These are phyloP conservation scores for Termitomyces sp. DNA, from an alignment of 768 basidiomycete genomes.

Conservation along the genomic window DNA sequence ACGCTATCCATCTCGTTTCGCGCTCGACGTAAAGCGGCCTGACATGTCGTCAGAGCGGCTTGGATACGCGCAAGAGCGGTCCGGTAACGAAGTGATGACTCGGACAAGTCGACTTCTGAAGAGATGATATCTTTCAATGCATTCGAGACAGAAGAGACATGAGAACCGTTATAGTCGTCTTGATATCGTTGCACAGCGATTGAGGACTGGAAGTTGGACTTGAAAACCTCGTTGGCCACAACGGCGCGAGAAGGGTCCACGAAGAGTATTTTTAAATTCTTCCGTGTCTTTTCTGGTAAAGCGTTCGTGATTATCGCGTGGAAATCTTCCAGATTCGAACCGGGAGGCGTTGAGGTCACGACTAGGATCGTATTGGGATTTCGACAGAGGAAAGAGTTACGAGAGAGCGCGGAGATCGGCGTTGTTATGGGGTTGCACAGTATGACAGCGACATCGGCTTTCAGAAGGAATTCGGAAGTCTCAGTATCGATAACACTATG, in stretches of 20 bases:
- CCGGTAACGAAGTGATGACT: constrained; percentile 25
- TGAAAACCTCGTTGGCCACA: constrained; percentile 44
- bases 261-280: constrained; percentile 30
- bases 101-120: constrained; percentile 5
- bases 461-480: constrained; percentile 20
- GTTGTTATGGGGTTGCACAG: constrained; percentile 57
- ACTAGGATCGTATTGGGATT: constrained; percentile 41
- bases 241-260: constrained; percentile 59
- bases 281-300: constrained; percentile 15
- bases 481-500: neutral
- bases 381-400: constrained; percentile 23
- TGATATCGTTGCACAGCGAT: constrained; percentile 60
- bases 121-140: constrained; percentile 26
- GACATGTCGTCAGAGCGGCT: constrained; percentile 33
- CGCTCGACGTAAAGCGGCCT: constrained; percentile 22
- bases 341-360: constrained; percentile 26
- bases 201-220: constrained; percentile 37
- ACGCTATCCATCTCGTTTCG: constrained; percentile 30
- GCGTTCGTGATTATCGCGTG: constrained; percentile 2
- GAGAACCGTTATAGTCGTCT: constrained; percentile 52
- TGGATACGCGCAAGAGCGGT: constrained; percentile 33
- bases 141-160: constrained; percentile 43
- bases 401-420: constrained; percentile 34
- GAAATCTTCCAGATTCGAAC: constrained; percentile 9
- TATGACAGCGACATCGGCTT: constrained; percentile 60